Evolutionary conservation across 1,139 yeast species (phyloP), one percentile per base, ranked within the genome.

Genomic region (Pichia sp.): DNA sequence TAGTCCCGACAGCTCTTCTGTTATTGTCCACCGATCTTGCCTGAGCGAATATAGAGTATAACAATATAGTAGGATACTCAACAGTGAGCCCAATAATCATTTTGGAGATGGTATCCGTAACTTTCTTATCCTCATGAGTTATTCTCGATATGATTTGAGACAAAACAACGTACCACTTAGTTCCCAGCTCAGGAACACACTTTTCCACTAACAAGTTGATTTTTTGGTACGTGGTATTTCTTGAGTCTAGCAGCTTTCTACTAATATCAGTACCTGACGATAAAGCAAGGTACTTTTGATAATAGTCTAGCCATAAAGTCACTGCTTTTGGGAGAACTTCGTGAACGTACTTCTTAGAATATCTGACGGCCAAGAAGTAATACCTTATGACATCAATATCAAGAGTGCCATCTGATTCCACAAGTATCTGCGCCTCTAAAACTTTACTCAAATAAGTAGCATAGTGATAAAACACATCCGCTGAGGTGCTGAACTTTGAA

Each of bases 241-340:
- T 37, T 8, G 22, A 11, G 10, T 39, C 38, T 14, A 36, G n/a
- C 3, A 39, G n/a, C 21, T 32, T 41, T 22, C 65, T 64, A 19
- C 85, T 66, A 35, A 78, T 78, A 16, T 68, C 64, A 14, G 80
- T 72, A 2, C 62, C 58, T 28, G 73, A 38, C 6, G 46, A 42
- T 16, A 44, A 26, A 25, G 27, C 17, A 25, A 25, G 8, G 49
- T 50, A 56, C 30, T 60, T 54, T 12, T 64, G 74, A 3, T 88
- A 83, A 55, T 80, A 84, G 51, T 91, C 96, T 15, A 93, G 64
- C 98, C 98, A 93, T 15, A 87, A 70, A 0, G 96, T 88, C 6
- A 91, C 70, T 19, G 87, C 72, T 53, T 87, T 87, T 0, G 98
- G 98, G 17, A 93, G 62, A 0, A 94, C 84, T 58, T 93, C 97